Conservation (phyloP, 2,329 filamentous ascomycete species). For the Parascedosporium putredinis region DNA sequence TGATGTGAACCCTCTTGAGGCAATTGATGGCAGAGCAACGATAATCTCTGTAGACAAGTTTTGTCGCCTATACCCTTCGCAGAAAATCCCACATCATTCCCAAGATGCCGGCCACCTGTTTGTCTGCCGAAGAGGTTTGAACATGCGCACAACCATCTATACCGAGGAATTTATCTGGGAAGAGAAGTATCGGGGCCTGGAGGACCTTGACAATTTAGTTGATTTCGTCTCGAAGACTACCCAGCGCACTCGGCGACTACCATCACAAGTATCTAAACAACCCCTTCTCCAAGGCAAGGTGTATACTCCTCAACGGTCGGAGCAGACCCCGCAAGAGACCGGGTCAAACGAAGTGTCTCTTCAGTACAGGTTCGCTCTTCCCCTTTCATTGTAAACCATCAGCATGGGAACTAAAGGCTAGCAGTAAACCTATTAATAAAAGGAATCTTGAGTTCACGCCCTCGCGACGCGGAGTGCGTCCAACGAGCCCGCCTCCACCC, state of each 20-base stretch:
- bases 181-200: constrained; percentile 60
- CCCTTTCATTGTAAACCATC: not conserved
- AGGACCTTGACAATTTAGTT: constrained; percentile 54
- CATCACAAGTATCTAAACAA: too few relatives aligned
- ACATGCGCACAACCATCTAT: constrained; percentile 79
- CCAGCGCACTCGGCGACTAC: constrained; percentile 47
- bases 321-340: not conserved
- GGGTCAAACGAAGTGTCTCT: not conserved
- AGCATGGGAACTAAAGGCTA: not conserved
- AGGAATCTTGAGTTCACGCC: constrained; percentile 93
- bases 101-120: constrained; percentile 78
- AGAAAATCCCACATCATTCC: constrained; percentile 61
- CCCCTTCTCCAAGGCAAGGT: not conserved
- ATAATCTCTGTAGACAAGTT: constrained; percentile 67
- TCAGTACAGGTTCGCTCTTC: not conserved
- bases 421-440: constrained; percentile 6
- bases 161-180: constrained; percentile 92
- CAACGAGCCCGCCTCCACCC: constrained; percentile 64
- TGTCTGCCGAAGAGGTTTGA: constrained; percentile 80
- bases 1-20: constrained; percentile 76
- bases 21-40: constrained; percentile 81
- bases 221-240: constrained; percentile 62
- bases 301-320: too few relatives aligned
- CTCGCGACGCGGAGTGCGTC: constrained; percentile 75
- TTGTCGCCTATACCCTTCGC: constrained; percentile 58